Percentiles rank a stretch among this genome's conserved stretches.
Evolutionary conservation across 2,329 filamentous ascomycete species (phyloP).

Genomic region (Lachnellula occidentalis): DNA sequence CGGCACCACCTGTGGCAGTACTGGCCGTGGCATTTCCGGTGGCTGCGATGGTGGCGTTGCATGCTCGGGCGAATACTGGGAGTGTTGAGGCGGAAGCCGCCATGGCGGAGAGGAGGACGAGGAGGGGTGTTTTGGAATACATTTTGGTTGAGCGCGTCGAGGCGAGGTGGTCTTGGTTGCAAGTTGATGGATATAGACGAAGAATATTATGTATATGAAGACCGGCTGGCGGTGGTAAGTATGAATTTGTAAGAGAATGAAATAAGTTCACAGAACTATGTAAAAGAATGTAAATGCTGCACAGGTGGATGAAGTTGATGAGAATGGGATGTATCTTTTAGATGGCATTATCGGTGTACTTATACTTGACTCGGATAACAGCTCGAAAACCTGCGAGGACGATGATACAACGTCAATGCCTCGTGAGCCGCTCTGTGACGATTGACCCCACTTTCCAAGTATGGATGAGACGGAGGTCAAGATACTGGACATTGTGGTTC

Average conservation of each 20-base stretch:
- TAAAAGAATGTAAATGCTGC: conserved; percentile 1
- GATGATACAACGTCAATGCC: background rate
- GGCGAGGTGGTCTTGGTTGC: conserved; percentile 1
- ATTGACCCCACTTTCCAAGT: background rate
- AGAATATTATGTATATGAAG: conserved; percentile 4
- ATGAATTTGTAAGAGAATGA: conserved; percentile 4
- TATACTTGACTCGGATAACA: background rate
- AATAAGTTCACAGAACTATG: conserved; percentile 22
- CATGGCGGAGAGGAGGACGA: conserved; percentile 12
- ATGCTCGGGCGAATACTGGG: conserved; percentile 1
- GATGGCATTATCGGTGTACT: background rate
- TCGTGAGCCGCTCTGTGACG: background rate
- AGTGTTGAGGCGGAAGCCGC: background rate
- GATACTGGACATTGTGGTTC: background rate
- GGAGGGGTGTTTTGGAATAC: conserved; percentile 10
- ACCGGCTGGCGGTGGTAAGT: conserved; percentile 8
- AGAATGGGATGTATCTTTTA: background rate
- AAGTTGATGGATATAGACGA: background rate
- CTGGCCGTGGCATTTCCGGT: too few species aligned
- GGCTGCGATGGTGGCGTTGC: background rate
- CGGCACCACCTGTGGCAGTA: conserved; percentile 19
- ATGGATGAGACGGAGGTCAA: background rate
- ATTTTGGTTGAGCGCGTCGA: conserved; percentile 9
- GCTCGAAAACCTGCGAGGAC: background rate
- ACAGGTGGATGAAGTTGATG: background rate